phyloP scores from a whole-genome alignment of 106 monocot genomes.

The Gastrodia elata region DNA sequence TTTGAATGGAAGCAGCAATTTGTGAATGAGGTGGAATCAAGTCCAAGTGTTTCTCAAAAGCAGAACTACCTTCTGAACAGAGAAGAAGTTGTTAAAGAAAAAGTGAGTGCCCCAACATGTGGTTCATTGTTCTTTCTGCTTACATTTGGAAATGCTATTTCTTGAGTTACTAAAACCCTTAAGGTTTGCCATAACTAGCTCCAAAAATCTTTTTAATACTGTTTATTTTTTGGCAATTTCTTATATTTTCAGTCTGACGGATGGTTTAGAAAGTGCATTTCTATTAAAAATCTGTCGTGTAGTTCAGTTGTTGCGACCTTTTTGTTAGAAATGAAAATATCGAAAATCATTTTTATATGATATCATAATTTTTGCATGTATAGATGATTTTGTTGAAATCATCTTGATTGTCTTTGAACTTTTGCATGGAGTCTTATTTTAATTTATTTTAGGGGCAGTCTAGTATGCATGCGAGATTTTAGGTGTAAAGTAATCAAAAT shows the following conservation, averaged over 20 bases:
- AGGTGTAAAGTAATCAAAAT: too few species aligned
- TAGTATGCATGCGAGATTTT: too few species aligned
- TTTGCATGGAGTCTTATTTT: background rate
- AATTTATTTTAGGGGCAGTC: background rate
- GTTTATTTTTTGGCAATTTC: background rate
- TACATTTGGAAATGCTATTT: background rate
- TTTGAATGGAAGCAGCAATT: constrained; percentile 83
- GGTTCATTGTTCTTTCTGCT: background rate
- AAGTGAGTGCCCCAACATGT: constrained; percentile 24
- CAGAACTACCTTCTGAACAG: constrained; percentile 24
- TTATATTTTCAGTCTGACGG: background rate
- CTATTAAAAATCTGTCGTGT: background rate
- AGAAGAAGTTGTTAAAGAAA: constrained; percentile 61
- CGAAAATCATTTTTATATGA: background rate
- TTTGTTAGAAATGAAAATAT: background rate
- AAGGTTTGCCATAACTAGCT: background rate
- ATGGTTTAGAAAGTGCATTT: background rate
- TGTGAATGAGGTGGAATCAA: constrained; percentile 34
- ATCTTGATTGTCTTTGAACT: background rate
- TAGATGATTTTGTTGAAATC: background rate
- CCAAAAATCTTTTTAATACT: background rate
- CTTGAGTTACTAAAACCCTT: background rate
- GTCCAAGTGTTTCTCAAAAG: constrained; percentile 22
- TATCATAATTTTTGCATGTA: background rate
- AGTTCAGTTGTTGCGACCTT: background rate